Evolutionary conservation across 306 rosid genomes (phyloP).

Genomic region (Cicer chorassanicum): DNA sequence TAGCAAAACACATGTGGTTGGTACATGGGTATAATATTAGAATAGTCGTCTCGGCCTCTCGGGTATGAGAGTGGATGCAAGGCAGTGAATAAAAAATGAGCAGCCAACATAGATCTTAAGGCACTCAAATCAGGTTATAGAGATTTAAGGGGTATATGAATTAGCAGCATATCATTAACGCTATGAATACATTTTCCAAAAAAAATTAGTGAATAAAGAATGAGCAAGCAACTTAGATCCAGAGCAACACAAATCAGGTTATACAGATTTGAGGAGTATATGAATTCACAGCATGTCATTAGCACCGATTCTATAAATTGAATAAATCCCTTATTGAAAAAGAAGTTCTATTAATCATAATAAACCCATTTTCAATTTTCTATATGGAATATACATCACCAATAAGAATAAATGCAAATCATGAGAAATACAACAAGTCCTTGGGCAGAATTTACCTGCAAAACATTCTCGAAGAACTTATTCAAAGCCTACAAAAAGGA

Average conservation of each 20-base stretch:
- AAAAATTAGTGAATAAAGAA: background rate
- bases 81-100: slow-evolving; percentile 2
- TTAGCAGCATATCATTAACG: slow-evolving; percentile 25
- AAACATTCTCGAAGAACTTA: slow-evolving; percentile 87
- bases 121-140: slow-evolving; percentile 19
- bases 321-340: slow-evolving; percentile 27
- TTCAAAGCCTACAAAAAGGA: slow-evolving; percentile 76
- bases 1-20: slow-evolving; percentile 23
- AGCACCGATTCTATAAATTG: slow-evolving; percentile 23
- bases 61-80: background rate
- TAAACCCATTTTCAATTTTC: slow-evolving; percentile 30
- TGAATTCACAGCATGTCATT: slow-evolving; percentile 31
- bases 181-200: too few species aligned
- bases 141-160: slow-evolving; percentile 18
- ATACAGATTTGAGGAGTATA: slow-evolving; percentile 11
- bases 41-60: slow-evolving; percentile 28
- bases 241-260: slow-evolving; percentile 17
- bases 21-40: slow-evolving; percentile 16
- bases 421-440: slow-evolving; percentile 38
- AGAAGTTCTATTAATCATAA: slow-evolving; percentile 16
- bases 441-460: slow-evolving; percentile 62
- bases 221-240: background rate
- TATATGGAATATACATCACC: slow-evolving; percentile 27
- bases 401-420: slow-evolving; percentile 25
- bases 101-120: background rate